phyloP scores from a whole-genome alignment of 768 basidiomycete species.

The Chalciporus piperatus region DNA sequence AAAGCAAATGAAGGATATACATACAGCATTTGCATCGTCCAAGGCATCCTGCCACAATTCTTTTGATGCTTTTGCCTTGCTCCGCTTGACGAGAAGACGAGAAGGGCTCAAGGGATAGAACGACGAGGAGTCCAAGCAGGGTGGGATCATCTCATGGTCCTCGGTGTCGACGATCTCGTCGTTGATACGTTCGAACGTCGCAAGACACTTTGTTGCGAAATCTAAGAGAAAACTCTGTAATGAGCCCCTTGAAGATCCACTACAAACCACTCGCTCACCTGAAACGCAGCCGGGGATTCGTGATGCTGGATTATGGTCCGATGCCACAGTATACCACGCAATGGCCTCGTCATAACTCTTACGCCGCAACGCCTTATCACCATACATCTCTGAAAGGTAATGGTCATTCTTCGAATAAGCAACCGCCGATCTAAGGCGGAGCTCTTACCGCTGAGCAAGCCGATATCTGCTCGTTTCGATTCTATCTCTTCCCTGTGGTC shows the following conservation, averaged over 20 bases:
- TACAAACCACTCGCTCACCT: not conserved
- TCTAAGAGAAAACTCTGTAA: not conserved
- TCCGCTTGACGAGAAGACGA: constrained; percentile 9
- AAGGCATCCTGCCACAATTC: not conserved
- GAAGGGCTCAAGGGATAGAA: not conserved
- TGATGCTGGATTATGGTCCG: not conserved
- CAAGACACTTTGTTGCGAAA: not conserved
- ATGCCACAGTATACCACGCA: constrained; percentile 13
- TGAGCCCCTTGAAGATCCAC: not conserved
- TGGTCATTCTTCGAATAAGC: not conserved
- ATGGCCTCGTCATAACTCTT: constrained; percentile 2
- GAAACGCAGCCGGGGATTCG: not conserved
- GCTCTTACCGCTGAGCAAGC: constrained; percentile 11
- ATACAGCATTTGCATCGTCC: not conserved
- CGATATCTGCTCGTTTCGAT: not conserved
- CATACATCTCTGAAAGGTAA: constrained; percentile 9
- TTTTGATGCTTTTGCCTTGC: not conserved
- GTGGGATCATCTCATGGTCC: not conserved
- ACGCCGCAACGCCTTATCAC: constrained; percentile 3
- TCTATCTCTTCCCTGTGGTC: constrained; percentile 9
- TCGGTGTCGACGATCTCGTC: not conserved
- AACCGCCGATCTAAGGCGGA: not conserved
- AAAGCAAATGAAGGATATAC: not conserved
- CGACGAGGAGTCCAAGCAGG: not conserved
- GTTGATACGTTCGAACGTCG: not conserved